Evolutionary conservation across 495 filamentous ascomycete genomes (phyloP).

Genomic region (Talaromyces stipitatus): DNA sequence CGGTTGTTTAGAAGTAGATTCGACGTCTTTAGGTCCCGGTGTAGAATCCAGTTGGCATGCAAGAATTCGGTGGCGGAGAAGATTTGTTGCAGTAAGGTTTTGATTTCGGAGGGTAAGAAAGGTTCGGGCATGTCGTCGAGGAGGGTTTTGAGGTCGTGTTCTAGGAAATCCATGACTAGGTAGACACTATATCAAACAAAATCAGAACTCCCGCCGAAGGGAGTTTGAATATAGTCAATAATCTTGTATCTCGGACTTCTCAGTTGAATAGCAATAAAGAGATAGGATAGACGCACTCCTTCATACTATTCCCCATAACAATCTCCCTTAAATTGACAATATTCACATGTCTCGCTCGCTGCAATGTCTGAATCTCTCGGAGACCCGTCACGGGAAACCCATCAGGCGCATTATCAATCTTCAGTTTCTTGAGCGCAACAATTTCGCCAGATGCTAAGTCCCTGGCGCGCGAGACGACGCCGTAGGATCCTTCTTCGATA

Average conservation of each 20-base stretch:
- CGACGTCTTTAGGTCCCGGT: slow-evolving; percentile 94
- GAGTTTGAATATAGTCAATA: slow-evolving; percentile 9
- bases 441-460: slow-evolving; percentile 76
- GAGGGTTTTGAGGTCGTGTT: slow-evolving; percentile 94
- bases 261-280: slow-evolving; percentile 7
- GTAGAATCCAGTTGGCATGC: slow-evolving; percentile 86
- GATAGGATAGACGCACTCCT: slow-evolving; percentile 51
- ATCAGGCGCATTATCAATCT: slow-evolving; percentile 76
- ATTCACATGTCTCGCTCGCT: slow-evolving; percentile 60
- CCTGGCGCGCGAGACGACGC: slow-evolving; percentile 81
- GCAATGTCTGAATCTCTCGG: slow-evolving; percentile 74
- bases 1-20: slow-evolving; percentile 95
- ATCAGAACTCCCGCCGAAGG: neutral
- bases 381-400: slow-evolving; percentile 91
- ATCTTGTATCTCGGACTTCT: slow-evolving; percentile 21
- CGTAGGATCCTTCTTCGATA: slow-evolving; percentile 96
- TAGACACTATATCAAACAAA: slow-evolving; percentile 56
- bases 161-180: slow-evolving; percentile 95
- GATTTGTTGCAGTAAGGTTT: slow-evolving; percentile 82
- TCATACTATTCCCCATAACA: slow-evolving; percentile 71
- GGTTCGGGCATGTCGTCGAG: slow-evolving; percentile 91
- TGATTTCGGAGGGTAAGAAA: slow-evolving; percentile 87
- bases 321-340: slow-evolving; percentile 77
- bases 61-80: slow-evolving; percentile 76
- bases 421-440: slow-evolving; percentile 90